phyloP scores from a whole-genome alignment of 345 rosid genomes.

The Aquilaria malaccensis region DNA sequence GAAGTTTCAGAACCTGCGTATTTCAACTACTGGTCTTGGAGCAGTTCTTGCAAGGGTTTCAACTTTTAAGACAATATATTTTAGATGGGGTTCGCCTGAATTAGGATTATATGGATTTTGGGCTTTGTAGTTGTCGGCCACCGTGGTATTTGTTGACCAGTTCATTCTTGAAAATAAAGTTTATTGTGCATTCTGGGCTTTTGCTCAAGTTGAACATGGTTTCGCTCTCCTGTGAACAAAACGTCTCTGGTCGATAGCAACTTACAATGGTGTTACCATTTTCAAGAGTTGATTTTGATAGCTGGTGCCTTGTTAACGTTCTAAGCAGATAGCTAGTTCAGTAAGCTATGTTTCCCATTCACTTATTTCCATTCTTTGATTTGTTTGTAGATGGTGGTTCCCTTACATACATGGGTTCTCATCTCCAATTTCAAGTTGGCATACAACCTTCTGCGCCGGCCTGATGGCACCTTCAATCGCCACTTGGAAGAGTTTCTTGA shows the following conservation, averaged over 20 bases:
- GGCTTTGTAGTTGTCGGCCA: slow-evolving; percentile 1
- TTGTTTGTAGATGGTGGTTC: slow-evolving; percentile 69
- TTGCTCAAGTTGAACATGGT: not conserved
- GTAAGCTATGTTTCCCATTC: not conserved
- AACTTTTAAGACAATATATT: not conserved
- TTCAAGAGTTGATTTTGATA: not conserved
- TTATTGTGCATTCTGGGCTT: not conserved
- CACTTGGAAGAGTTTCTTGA: slow-evolving; percentile 91
- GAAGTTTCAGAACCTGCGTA: slow-evolving; percentile 8
- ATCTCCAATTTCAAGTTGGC: slow-evolving; percentile 86
- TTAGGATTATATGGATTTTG: slow-evolving; percentile 10
- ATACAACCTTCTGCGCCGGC: slow-evolving; percentile 72
- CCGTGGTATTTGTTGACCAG: slow-evolving; percentile 3
- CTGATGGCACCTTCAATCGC: slow-evolving; percentile 90
- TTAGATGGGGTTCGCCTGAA: slow-evolving; percentile 8
- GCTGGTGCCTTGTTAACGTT: slow-evolving; percentile 1
- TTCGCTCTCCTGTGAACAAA: slow-evolving; percentile 3
- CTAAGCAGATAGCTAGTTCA: not conserved
- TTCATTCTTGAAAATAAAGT: not conserved
- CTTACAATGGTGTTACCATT: not conserved
- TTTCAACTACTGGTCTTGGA: slow-evolving; percentile 1
- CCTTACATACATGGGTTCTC: slow-evolving; percentile 83
- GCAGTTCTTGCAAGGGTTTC: not conserved
- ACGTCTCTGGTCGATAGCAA: not conserved
- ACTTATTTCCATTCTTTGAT: slow-evolving; percentile 11